These are phyloP conservation scores for Larix kaempferi DNA, from an alignment of 75 land plant genomes.

Conservation along the genomic window DNA sequence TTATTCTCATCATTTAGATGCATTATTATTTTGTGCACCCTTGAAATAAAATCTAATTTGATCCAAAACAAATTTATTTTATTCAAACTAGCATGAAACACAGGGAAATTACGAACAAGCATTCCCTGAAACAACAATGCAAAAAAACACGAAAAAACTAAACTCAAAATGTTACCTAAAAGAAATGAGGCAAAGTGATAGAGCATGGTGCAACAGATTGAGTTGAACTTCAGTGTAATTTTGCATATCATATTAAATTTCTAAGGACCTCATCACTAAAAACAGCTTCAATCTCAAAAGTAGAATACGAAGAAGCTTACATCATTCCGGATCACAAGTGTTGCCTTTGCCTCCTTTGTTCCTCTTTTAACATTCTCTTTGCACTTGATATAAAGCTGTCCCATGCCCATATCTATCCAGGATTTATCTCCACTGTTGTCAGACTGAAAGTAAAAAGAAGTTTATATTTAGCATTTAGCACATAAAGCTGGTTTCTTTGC, in stretches of 20 bases:
- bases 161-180: not conserved
- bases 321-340: conserved; percentile 76
- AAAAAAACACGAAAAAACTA: not conserved
- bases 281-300: not conserved
- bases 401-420: conserved; percentile 87
- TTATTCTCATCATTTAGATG: no score
- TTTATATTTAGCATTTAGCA: not conserved
- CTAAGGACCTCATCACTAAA: no score
- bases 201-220: not conserved
- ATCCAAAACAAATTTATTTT: not conserved
- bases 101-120: not conserved
- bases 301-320: conserved; percentile 25
- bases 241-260: not conserved
- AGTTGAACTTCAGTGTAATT: not conserved
- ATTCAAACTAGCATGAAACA: not conserved
- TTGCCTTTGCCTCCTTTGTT: conserved; percentile 73
- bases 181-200: not conserved
- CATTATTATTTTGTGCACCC: no score
- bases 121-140: not conserved
- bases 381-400: conserved; percentile 68
- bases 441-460: conserved; percentile 33
- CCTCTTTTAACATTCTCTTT: conserved; percentile 56
- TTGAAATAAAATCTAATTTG: not conserved
- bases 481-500: not conserved
- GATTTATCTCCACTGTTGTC: conserved; percentile 50